Percentiles rank a stretch among this genome's conserved stretches.
Conservation (phyloP, 2,329 filamentous ascomycete genomes). For the Aspergillus sp. region DNA sequence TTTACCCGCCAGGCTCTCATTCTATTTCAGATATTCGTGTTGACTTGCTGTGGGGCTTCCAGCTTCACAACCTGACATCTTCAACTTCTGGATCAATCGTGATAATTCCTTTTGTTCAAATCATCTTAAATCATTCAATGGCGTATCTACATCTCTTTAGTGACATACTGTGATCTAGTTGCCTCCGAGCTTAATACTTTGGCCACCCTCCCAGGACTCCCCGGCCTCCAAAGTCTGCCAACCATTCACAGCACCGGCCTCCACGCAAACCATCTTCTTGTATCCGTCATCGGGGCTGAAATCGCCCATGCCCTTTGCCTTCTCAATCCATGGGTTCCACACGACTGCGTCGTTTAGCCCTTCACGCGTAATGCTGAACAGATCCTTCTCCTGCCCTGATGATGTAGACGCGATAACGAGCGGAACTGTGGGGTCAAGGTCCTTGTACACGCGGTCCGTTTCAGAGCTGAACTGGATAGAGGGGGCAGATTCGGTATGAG, state of each 20-base stretch:
- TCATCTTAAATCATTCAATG: too few relatives aligned
- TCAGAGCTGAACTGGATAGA: slow-evolving; percentile 71
- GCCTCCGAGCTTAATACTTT: slow-evolving; percentile 51
- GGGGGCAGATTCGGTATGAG: slow-evolving; percentile 64
- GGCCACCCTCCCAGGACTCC: slow-evolving; percentile 65
- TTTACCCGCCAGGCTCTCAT: too few relatives aligned
- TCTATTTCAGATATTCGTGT: too few relatives aligned
- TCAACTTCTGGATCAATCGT: too few relatives aligned
- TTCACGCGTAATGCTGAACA: slow-evolving; percentile 76
- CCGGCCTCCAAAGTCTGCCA: slow-evolving; percentile 86
- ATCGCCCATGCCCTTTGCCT: slow-evolving; percentile 77
- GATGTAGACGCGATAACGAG: slow-evolving; percentile 32
- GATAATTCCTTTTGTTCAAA: too few relatives aligned
- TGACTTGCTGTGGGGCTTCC: too few relatives aligned
- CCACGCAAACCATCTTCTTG: slow-evolving; percentile 91
- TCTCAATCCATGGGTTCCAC: slow-evolving; percentile 95
- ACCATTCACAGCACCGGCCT: slow-evolving; percentile 77
- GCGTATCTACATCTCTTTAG: too few relatives aligned
- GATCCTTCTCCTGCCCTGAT: slow-evolving; percentile 55
- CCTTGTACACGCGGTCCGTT: slow-evolving; percentile 83
- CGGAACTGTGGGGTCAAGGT: slow-evolving; percentile 52
- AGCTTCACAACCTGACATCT: too few relatives aligned
- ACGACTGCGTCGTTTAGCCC: slow-evolving; percentile 86
- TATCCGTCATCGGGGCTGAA: slow-evolving; percentile 87
- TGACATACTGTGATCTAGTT: background rate